Conservation (phyloP, 2,329 filamentous ascomycete genomes). For the Myriosclerotinia curreyana region DNA sequence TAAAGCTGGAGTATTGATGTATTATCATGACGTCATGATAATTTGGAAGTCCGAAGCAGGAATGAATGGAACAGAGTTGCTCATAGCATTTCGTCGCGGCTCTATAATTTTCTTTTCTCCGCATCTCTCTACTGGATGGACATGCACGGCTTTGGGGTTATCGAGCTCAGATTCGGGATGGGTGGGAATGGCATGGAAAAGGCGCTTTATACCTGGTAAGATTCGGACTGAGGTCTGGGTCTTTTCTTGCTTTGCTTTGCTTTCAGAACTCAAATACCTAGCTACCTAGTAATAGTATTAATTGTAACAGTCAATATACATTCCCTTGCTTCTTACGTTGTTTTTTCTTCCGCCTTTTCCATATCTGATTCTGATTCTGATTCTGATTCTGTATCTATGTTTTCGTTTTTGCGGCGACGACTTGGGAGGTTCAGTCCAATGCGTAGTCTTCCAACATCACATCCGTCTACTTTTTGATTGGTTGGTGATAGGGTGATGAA, state of each 20-base stretch:
- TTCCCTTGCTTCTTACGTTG: no score
- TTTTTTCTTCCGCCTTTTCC: no score
- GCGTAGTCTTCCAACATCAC: no score
- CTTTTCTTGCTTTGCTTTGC: neutral
- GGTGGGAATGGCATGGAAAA: constrained; percentile 6
- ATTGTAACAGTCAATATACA: no score
- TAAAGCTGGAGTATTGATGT: neutral
- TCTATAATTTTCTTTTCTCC: neutral
- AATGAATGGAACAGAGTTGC: neutral
- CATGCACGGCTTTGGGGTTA: neutral
- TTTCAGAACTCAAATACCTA: no score
- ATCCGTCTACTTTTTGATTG: no score
- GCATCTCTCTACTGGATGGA: neutral
- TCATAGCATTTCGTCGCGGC: neutral
- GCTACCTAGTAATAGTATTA: no score
- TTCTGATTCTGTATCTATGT: no score
- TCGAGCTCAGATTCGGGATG: neutral
- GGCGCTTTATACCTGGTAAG: constrained; percentile 5
- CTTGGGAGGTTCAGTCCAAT: no score
- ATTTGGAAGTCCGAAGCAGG: neutral
- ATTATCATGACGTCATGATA: neutral
- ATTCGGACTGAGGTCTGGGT: neutral
- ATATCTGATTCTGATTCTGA: no score
- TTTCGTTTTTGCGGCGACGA: no score
- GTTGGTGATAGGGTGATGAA: no score